Evolutionary conservation across 1,284 basidiomycete species (phyloP).

Genomic region (Apiotrichum sp.): DNA sequence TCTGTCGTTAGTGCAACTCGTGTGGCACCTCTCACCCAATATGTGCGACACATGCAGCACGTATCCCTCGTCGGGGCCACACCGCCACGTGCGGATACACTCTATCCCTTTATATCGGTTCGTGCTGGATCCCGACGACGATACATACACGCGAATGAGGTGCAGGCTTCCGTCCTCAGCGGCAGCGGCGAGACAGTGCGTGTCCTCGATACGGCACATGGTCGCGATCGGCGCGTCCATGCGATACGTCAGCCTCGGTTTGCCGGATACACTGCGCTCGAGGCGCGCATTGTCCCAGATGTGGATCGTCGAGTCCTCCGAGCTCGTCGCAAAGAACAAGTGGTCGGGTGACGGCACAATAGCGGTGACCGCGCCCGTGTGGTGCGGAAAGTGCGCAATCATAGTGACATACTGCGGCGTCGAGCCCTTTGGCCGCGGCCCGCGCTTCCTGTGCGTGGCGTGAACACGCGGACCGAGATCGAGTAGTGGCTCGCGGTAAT

Average conservation of each 20-base stretch:
- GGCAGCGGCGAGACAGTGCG: constrained; percentile 83
- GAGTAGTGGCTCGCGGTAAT: constrained; percentile 67
- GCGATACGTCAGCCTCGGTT: constrained; percentile 36
- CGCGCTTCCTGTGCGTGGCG: constrained; percentile 67
- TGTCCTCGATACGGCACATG: constrained; percentile 72
- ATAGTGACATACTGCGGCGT: constrained; percentile 61
- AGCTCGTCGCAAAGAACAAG: constrained; percentile 84
- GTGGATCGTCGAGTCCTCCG: constrained; percentile 76
- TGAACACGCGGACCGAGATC: constrained; percentile 85
- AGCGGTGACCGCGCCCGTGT: constrained; percentile 69
- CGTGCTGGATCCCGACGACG: constrained; percentile 55
- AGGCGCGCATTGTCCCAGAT: constrained; percentile 75
- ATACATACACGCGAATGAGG: constrained; percentile 70
- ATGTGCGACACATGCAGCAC: constrained; percentile 33
- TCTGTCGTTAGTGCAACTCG: constrained; percentile 22
- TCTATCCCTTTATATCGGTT: constrained; percentile 63
- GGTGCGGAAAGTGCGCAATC: constrained; percentile 78
- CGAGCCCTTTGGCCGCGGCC: constrained; percentile 54
- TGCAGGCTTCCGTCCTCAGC: constrained; percentile 79
- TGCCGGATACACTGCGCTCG: constrained; percentile 61
- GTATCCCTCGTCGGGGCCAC: constrained; percentile 24
- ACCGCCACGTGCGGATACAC: constrained; percentile 50
- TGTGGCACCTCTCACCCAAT: constrained; percentile 21
- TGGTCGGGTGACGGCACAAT: constrained; percentile 89
- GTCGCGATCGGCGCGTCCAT: constrained; percentile 65